Evolutionary conservation across 1,139 yeast genomes (phyloP).

Genomic region (Suhomyces choctaworum): DNA sequence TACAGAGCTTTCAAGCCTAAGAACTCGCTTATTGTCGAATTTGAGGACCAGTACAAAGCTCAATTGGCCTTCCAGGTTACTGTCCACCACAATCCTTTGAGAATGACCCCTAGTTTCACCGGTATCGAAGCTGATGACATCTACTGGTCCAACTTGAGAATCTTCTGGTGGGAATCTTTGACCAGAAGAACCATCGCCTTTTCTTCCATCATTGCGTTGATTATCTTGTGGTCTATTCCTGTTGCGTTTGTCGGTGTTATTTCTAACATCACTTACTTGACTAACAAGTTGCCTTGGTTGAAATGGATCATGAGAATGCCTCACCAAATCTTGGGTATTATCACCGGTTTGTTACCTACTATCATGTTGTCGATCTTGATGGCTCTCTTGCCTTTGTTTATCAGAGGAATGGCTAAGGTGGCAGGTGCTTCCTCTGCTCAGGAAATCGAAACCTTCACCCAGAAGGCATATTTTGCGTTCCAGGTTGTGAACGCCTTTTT

Average conservation of each 20-base stretch:
- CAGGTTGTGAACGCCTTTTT: conserved; percentile 70
- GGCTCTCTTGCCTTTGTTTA: conserved; percentile 74
- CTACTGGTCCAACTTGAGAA: conserved; percentile 67
- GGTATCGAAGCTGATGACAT: conserved; percentile 65
- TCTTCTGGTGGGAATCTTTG: conserved; percentile 83
- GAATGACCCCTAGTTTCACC: conserved; percentile 50
- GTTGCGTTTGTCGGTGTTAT: conserved; percentile 94
- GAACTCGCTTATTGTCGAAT: conserved; percentile 68
- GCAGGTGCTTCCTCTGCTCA: conserved; percentile 68
- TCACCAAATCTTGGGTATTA: conserved; percentile 63
- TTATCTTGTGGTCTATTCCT: conserved; percentile 90
- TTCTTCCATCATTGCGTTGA: conserved; percentile 56
- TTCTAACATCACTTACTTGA: conserved; percentile 77
- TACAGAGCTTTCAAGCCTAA: conserved; percentile 45
- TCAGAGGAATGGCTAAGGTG: conserved; percentile 63
- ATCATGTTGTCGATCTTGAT: conserved; percentile 78
- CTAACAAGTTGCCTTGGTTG: conserved; percentile 67
- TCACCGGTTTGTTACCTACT: conserved; percentile 86
- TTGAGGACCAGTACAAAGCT: conserved; percentile 67
- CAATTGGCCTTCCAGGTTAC: conserved; percentile 68
- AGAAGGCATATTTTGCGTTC: conserved; percentile 70
- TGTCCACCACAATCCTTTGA: conserved; percentile 53
- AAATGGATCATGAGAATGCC: conserved; percentile 74
- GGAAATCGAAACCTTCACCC: conserved; percentile 69
- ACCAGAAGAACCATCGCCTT: conserved; percentile 59